Base-by-base conservation (phyloP, 805 yeast species). In the Candida krabiensis region DNA sequence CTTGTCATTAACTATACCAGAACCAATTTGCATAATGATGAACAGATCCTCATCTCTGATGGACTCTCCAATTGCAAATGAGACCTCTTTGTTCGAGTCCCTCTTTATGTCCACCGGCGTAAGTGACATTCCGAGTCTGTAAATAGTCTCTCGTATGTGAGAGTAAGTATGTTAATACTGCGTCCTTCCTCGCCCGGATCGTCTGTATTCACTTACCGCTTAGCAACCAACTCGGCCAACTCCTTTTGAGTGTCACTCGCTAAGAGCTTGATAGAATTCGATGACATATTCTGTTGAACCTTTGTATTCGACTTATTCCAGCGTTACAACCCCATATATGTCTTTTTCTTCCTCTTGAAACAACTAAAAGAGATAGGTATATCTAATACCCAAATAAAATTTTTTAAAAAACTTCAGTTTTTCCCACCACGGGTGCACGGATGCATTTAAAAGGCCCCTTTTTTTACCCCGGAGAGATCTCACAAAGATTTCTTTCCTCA, bases 1-100 rank as follows among this genome's bases (percentile, higher is more conserved):
- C 46, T 79, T 73, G 60, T 86, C 91, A 55, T 85, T 85, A 24
- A 85, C 83, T 15, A 77, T 79, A 13, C 89, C 90, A 17, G 86
- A 80, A 3, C 90, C 90, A 26, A 83, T 81, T 60, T 85, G 93
- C 61, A 84, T 80, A 42, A 86, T 77, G 50, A 86, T 83, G 58
- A 78, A 86, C 22, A 86, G 79, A 53, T 86, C 95, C 58, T 86
- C 93, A 62, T 85, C 93, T 69, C 95, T 75, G 28, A 86, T 86
- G 17, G 90, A 81, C 58, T 86, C 93, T 14, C 86, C 87, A 41
- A 86, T 81, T 30, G 83, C 77, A 52, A 85, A 83, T 25, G 84
- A 79, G 14, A 83, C 86, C 57, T 86, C 95, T 12, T 82, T 82
- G 42, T 80, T 80, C 6, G 83, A 75, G 47, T 80, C 86, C 52